Conservation (phyloP, 345 rosid genomes). For the Salix brachista region DNA sequence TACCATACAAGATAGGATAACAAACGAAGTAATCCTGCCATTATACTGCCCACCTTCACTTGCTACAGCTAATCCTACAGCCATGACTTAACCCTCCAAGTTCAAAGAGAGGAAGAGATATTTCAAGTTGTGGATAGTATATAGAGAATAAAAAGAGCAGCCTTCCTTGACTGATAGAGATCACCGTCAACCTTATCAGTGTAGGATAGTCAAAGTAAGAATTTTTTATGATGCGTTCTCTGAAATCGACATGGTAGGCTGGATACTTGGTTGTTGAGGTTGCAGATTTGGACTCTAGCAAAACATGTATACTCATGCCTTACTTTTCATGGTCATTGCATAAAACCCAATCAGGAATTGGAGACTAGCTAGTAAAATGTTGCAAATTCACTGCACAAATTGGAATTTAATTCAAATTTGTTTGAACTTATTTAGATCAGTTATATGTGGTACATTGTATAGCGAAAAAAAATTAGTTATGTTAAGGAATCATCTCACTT, state of each 20-base stretch:
- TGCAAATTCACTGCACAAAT: too few species aligned
- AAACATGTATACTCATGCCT: too few species aligned
- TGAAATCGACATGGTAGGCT: not conserved
- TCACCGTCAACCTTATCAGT: not conserved
- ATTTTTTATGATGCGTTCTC: too few species aligned
- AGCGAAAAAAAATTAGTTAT: too few species aligned
- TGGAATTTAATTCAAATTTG: too few species aligned
- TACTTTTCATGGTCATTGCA: too few species aligned
- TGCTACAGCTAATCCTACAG: conserved; percentile 30
- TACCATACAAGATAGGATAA: conserved; percentile 58
- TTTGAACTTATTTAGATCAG: too few species aligned
- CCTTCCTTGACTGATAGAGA: conserved; percentile 1
- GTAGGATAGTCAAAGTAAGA: conserved; percentile 5
- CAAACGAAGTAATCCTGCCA: conserved; percentile 57
- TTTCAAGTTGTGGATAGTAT: not conserved
- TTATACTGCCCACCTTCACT: conserved; percentile 28
- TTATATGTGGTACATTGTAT: too few species aligned
- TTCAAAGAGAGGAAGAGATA: not conserved
- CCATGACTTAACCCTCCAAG: conserved; percentile 34
- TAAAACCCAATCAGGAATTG: too few species aligned
- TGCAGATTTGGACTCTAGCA: not conserved
- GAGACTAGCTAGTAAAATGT: too few species aligned
- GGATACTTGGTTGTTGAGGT: not conserved
- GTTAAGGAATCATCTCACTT: too few species aligned
- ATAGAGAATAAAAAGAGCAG: not conserved